These are phyloP conservation scores for Colletotrichum eremochloae DNA, from an alignment of 2,329 filamentous ascomycete genomes.

Conservation along the genomic window DNA sequence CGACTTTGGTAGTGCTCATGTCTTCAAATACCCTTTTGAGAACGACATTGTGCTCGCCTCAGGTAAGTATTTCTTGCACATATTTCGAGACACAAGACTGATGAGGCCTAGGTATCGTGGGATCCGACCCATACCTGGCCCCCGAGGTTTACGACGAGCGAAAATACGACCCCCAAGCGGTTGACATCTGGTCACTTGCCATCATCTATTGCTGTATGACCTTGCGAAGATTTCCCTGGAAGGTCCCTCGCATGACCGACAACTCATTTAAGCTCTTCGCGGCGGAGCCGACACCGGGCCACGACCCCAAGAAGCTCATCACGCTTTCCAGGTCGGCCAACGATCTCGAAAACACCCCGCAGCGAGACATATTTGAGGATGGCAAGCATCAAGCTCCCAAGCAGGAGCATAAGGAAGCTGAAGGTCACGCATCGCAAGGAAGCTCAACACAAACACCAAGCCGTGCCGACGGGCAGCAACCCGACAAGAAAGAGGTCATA, in stretches of 20 bases:
- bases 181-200: conserved; percentile 97
- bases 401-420: conserved; percentile 40
- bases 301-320: conserved; percentile 68
- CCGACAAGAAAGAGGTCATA: conserved; percentile 81
- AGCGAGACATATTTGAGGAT: conserved; percentile 56
- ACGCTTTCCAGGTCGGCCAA: conserved; percentile 60
- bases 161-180: conserved; percentile 93
- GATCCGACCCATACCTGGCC: conserved; percentile 94
- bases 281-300: conserved; percentile 83
- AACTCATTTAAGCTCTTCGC: conserved; percentile 97
- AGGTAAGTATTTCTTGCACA: conserved; percentile 66
- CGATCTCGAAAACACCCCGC: conserved; percentile 56
- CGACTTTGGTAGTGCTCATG: conserved; percentile 96
- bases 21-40: conserved; percentile 98
- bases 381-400: conserved; percentile 46
- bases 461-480: conserved; percentile 37
- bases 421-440: conserved; percentile 36
- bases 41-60: conserved; percentile 84
- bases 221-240: conserved; percentile 94
- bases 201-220: conserved; percentile 99
- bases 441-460: conserved; percentile 40
- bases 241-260: conserved; percentile 89
- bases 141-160: conserved; percentile 96
- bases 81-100: neutral
- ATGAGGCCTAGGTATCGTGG: conserved; percentile 69